Percentiles rank a stretch among this genome's conserved stretches.
Conservation (phyloP, 176 grass and related monocot genomes). For the Oryza nivara region DNA sequence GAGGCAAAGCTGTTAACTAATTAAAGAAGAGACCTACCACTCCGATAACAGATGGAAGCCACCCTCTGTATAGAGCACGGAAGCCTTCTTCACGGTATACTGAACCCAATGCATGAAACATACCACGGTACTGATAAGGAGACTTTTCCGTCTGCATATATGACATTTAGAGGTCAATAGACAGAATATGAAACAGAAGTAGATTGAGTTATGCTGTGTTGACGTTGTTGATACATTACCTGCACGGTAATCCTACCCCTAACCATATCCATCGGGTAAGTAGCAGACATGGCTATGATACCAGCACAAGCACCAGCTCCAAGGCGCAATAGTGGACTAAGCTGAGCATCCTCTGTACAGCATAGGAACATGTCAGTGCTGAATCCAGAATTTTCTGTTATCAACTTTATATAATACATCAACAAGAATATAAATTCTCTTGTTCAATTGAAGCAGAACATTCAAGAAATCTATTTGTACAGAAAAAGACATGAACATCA, state of each 20-base stretch:
- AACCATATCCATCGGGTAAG: constrained; percentile 99
- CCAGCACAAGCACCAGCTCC: constrained; percentile 98
- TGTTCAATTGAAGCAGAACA: not conserved
- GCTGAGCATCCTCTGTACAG: constrained; percentile 87
- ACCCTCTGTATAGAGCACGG: constrained; percentile 94
- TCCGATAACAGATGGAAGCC: constrained; percentile 99
- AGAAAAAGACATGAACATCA: not conserved
- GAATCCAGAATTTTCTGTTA: not conserved
- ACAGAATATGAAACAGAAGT: constrained; percentile 10
- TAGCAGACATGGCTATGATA: constrained; percentile 99
- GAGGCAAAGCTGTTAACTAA: not conserved
- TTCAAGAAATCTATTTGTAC: constrained; percentile 3
- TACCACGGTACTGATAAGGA: constrained; percentile 96
- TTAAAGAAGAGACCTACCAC: constrained; percentile 71
- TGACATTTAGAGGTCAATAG: constrained; percentile 15
- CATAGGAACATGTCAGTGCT: constrained; percentile 17
- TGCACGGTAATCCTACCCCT: constrained; percentile 98
- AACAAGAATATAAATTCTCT: not conserved
- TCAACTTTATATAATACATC: not conserved
- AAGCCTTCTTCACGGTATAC: constrained; percentile 99
- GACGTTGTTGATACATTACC: constrained; percentile 37
- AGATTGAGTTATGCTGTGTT: not conserved
- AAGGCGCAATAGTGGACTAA: constrained; percentile 77
- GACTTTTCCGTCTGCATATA: constrained; percentile 82
- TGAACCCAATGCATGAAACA: constrained; percentile 94